A percentile compares a stretch with the other conserved stretches of the same genome.
Conservation (phyloP, 441 rosid species). For the Kokia cookei region DNA sequence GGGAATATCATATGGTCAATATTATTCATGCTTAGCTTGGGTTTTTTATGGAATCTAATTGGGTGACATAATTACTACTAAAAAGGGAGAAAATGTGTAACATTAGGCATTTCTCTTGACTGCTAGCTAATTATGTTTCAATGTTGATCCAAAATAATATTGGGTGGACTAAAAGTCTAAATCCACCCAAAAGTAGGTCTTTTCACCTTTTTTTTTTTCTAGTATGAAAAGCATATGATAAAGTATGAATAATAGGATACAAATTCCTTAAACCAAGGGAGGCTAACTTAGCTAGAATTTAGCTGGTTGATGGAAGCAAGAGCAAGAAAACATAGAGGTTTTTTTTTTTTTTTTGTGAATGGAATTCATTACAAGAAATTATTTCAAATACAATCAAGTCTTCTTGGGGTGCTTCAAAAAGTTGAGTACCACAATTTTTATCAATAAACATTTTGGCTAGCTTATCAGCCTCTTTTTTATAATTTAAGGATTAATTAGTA, state of each 20-base stretch:
- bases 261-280: slow-evolving; percentile 4
- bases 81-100: neutral
- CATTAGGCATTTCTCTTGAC: neutral
- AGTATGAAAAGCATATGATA: neutral
- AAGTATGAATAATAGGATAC: neutral
- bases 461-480: too few relatives aligned
- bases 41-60: neutral
- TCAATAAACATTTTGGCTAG: too few relatives aligned
- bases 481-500: too few relatives aligned
- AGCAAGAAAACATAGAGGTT: neutral
- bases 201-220: neutral
- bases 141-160: neutral
- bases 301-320: neutral
- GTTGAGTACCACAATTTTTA: too few relatives aligned
- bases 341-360: neutral
- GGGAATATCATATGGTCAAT: neutral
- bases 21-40: neutral
- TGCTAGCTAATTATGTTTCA: neutral
- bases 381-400: too few relatives aligned
- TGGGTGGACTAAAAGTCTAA: neutral
- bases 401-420: too few relatives aligned
- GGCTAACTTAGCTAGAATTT: neutral
- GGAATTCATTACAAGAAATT: too few relatives aligned
- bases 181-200: neutral
- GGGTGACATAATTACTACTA: neutral